A percentile compares a stretch with the other conserved stretches of the same genome.
These are phyloP conservation scores for Rhodosporidiobolus odoratus DNA, from an alignment of 768 basidiomycete species.

Conservation along the genomic window DNA sequence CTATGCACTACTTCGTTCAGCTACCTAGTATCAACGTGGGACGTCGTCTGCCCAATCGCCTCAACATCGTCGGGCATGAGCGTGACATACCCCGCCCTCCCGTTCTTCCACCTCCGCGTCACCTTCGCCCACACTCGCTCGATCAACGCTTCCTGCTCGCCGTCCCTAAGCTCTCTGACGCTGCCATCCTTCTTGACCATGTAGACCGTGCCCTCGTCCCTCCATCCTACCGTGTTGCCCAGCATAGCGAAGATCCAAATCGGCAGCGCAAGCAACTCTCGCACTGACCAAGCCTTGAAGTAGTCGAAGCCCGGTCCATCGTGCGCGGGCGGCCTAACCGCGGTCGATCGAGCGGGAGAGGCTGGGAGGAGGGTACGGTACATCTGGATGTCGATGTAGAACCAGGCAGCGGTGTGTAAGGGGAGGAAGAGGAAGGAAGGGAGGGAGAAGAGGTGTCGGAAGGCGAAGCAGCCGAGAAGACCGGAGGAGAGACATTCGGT, in stretches of 20 bases:
- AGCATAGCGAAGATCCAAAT: slow-evolving; percentile 78
- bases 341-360: slow-evolving; percentile 27
- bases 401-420: slow-evolving; percentile 58
- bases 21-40: slow-evolving; percentile 5
- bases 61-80: slow-evolving; percentile 32
- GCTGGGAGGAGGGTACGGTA: slow-evolving; percentile 61
- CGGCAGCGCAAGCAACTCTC: slow-evolving; percentile 80
- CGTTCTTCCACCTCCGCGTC: background rate
- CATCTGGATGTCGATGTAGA: slow-evolving; percentile 74
- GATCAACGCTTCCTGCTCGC: slow-evolving; percentile 16
- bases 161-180: slow-evolving; percentile 11
- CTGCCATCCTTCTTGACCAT: slow-evolving; percentile 26
- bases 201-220: slow-evolving; percentile 64
- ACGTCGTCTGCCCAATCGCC: background rate
- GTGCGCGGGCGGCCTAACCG: slow-evolving; percentile 28
- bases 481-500: slow-evolving; percentile 78
- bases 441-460: slow-evolving; percentile 55
- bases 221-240: slow-evolving; percentile 79
- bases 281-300: slow-evolving; percentile 66
- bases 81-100: slow-evolving; percentile 18
- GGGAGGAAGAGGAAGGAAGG: slow-evolving; percentile 51
- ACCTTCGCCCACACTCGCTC: slow-evolving; percentile 22
- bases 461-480: slow-evolving; percentile 58
- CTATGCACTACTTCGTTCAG: too few species aligned
- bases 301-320: slow-evolving; percentile 51